These are phyloP conservation scores for Zasmidium citrigriseum DNA, from an alignment of 2,329 filamentous ascomycete genomes.

Conservation along the genomic window DNA sequence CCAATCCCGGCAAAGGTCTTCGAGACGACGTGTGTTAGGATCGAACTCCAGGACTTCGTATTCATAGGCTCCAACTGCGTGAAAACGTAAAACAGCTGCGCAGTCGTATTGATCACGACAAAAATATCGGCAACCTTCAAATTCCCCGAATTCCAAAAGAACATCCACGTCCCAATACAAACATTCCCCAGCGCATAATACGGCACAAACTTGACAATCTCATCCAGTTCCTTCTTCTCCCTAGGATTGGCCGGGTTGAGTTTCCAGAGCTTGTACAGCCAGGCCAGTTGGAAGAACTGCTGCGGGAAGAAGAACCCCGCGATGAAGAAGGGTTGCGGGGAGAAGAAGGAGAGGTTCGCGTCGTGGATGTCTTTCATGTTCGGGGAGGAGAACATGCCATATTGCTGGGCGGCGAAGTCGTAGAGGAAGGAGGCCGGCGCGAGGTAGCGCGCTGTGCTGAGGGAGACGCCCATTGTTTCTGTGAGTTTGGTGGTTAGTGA, in stretches of 20 bases:
- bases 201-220: slow-evolving; percentile 57
- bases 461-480: slow-evolving; percentile 52
- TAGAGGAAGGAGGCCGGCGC: slow-evolving; percentile 57
- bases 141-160: slow-evolving; percentile 60
- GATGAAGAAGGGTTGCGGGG: slow-evolving; percentile 60
- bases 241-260: slow-evolving; percentile 44
- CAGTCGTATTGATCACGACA: slow-evolving; percentile 57
- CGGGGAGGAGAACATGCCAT: slow-evolving; percentile 58
- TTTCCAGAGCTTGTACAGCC: slow-evolving; percentile 59
- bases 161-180: slow-evolving; percentile 62
- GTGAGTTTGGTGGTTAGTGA: neutral
- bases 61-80: slow-evolving; percentile 52
- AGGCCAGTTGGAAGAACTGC: slow-evolving; percentile 59
- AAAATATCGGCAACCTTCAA: slow-evolving; percentile 57
- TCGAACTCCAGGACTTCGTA: slow-evolving; percentile 49
- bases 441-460: slow-evolving; percentile 56
- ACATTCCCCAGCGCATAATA: slow-evolving; percentile 59
- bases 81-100: slow-evolving; percentile 58
- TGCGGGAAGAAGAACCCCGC: slow-evolving; percentile 63
- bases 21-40: slow-evolving; percentile 59
- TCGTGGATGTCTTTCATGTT: slow-evolving; percentile 64
- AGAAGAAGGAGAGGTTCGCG: slow-evolving; percentile 60
- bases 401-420: slow-evolving; percentile 61
- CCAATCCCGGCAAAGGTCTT: slow-evolving; percentile 64
- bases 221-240: slow-evolving; percentile 45